These are phyloP conservation scores for Chloranthus sessilifolius DNA, from an alignment of 164 flowering plant genomes.

Conservation along the genomic window DNA sequence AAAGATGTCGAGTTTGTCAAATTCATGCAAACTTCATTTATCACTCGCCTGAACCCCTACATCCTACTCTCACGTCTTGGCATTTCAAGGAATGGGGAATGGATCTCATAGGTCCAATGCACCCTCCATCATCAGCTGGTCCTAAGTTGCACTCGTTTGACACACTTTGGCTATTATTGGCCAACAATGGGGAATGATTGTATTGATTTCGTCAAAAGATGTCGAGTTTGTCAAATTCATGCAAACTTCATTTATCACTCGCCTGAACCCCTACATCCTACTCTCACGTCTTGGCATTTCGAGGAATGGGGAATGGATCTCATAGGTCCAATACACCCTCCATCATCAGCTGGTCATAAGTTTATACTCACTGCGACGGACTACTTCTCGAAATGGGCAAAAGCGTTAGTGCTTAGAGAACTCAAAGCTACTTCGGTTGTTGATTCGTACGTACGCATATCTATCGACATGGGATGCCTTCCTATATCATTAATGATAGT, in stretches of 20 bases:
- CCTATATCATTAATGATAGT: too few species aligned
- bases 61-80: not conserved
- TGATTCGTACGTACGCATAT: too few species aligned
- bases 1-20: not conserved
- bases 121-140: not conserved
- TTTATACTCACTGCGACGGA: too few species aligned
- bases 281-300: not conserved
- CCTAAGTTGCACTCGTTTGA: not conserved
- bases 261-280: not conserved
- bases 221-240: not conserved
- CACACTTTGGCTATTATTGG: not conserved
- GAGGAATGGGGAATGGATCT: slow-evolving; percentile 1
- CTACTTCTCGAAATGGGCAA: too few species aligned
- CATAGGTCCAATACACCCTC: not conserved
- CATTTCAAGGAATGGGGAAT: slow-evolving; percentile 1
- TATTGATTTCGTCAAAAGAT: not conserved
- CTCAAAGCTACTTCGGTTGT: too few species aligned
- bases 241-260: not conserved
- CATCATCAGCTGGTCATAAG: not conserved
- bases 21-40: not conserved
- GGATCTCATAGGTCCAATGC: not conserved
- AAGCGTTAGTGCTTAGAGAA: too few species aligned
- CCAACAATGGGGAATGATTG: not conserved
- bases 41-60: not conserved
- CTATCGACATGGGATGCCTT: too few species aligned